Base-by-base conservation (phyloP, 768 basidiomycete genomes). In the Boletus sp. region DNA sequence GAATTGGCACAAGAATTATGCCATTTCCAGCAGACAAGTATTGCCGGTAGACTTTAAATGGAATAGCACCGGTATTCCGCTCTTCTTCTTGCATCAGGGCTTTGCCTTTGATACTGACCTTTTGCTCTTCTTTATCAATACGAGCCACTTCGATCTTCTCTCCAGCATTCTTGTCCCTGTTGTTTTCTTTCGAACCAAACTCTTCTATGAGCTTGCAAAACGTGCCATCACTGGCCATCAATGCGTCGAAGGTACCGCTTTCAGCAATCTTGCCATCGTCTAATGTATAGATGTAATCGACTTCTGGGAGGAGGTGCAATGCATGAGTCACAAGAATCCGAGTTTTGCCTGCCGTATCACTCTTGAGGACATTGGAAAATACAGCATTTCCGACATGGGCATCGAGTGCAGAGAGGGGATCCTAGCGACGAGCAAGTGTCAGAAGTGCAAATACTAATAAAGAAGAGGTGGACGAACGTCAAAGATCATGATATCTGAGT, bases 311-410 rank as follows among this genome's bases (percentile, higher is more conserved):
- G 75, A 95, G 90, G 70, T 96, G 93, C 9, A 96, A 77, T 1
- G 90, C 92, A 64, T 96, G 93, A 0, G 94, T 98, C 43, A 96
- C 93, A 48, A 98, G 83, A 43, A 98, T 77, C 29, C 91, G 81
- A 8, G 94, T 96, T 68, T 91, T 92, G 41, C 78, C 81, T 5
- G 74, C 65, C 14, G 82, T 74, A 15, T 77, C 79, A 51, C 83
- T 81, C 53, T 83, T 77, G 45, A 96, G 79, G 11, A 93, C 88
- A 54, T 94, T 86, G 64, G 89, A 82, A 74, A 96, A 93, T 14
- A 95, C 84, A 4, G 83, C 79, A 68, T 89, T 90, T 38, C 93
- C 93, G 46, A 96, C 92, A 65, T 94, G 92, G 6, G 93, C 92
- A 66, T 98, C 94, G 11, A 98, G 79, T 23, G 93, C 93, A n/a